Conservation (phyloP, 1,139 yeast genomes). For the Geotrichum citri-aurantii region DNA sequence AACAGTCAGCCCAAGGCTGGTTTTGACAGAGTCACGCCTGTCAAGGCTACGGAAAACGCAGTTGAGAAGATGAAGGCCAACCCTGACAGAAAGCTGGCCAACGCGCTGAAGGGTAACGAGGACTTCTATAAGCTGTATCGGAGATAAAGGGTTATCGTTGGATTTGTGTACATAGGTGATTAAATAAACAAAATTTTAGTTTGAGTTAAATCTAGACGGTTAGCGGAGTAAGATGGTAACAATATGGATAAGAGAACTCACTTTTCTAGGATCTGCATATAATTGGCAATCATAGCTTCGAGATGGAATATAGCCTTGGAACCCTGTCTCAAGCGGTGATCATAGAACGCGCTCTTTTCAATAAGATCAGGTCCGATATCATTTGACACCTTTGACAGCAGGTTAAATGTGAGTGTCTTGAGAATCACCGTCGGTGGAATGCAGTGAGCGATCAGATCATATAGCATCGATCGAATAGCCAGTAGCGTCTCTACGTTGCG, state of each 20-base stretch:
- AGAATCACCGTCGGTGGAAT: constrained; percentile 79
- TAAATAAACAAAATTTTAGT: not conserved
- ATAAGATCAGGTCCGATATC: constrained; percentile 49
- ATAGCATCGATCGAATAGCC: constrained; percentile 65
- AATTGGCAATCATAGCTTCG: constrained; percentile 88
- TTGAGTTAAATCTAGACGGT: not conserved
- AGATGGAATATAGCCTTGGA: constrained; percentile 86
- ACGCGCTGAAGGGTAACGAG: constrained; percentile 34
- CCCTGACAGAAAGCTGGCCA: constrained; percentile 53
- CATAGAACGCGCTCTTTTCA: constrained; percentile 68
- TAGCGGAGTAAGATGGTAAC: not conserved
- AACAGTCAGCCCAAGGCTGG: constrained; percentile 70
- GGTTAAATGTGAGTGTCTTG: constrained; percentile 56
- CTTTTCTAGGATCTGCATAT: constrained; percentile 60
- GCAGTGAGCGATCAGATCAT: constrained; percentile 86
- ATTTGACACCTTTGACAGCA: constrained; percentile 44
- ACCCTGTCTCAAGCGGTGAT: constrained; percentile 83
- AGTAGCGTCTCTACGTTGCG: constrained; percentile 62
- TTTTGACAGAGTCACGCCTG: constrained; percentile 43
- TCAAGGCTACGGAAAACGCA: constrained; percentile 45
- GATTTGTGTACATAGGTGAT: constrained; percentile 5
- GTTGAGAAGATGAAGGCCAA: constrained; percentile 49
- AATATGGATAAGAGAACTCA: not conserved
- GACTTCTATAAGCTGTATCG: constrained; percentile 33
- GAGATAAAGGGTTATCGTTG: constrained; percentile 17